These are phyloP conservation scores for Wilcoxina mikolae DNA, from an alignment of 495 filamentous ascomycete species.

Conservation along the genomic window DNA sequence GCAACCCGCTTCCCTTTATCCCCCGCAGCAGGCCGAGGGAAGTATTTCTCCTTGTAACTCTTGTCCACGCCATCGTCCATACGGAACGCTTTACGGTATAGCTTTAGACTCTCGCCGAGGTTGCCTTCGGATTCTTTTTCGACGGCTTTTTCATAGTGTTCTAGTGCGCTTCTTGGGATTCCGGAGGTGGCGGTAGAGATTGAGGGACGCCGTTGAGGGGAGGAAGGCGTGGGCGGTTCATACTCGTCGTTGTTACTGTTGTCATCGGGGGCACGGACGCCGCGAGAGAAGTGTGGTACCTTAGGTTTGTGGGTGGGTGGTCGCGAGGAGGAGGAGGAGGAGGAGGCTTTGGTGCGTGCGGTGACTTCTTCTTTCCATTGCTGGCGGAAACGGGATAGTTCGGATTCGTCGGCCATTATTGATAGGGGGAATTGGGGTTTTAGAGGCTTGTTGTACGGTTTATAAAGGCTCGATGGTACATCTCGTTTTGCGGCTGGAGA, in stretches of 20 bases:
- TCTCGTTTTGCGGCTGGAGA: no score
- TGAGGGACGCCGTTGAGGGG: conserved; percentile 1
- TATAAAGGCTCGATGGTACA: no score
- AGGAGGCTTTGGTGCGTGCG: conserved; percentile 33
- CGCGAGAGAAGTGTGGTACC: conserved; percentile 12
- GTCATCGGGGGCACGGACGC: not conserved
- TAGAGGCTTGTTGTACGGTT: no score
- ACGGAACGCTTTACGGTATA: conserved; percentile 84
- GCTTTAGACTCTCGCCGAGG: conserved; percentile 72
- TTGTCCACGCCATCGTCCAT: conserved; percentile 74
- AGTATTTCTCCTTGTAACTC: conserved; percentile 80
- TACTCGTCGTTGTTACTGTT: not conserved
- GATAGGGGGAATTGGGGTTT: not conserved
- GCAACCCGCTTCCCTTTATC: conserved; percentile 19
- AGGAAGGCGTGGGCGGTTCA: not conserved
- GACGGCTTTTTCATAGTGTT: conserved; percentile 85
- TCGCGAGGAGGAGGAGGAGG: not conserved
- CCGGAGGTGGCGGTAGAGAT: conserved; percentile 1
- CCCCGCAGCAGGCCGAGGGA: conserved; percentile 41
- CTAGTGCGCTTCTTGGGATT: conserved; percentile 48
- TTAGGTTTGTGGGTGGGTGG: conserved; percentile 1
- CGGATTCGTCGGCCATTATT: conserved; percentile 47
- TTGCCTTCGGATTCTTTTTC: conserved; percentile 73
- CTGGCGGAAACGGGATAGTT: conserved; percentile 65
- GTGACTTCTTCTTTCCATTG: conserved; percentile 74